Conservation (phyloP, 2,329 filamentous ascomycete genomes). For the Curvularia sp. region DNA sequence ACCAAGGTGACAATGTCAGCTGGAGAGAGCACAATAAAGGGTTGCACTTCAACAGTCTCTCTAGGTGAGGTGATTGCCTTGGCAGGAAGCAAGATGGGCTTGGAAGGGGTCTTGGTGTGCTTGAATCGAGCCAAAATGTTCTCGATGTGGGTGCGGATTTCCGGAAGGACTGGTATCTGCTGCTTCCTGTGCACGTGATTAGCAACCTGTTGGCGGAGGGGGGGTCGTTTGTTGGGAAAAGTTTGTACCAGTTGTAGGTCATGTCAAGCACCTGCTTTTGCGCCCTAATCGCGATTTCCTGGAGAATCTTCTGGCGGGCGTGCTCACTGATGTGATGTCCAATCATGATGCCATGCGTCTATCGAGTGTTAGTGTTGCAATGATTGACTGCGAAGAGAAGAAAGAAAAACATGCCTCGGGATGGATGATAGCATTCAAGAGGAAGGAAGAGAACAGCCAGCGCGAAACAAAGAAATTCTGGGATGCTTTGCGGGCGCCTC, state of each 20-base stretch:
- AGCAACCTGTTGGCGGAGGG: conserved; percentile 31
- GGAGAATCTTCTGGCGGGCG: conserved; percentile 76
- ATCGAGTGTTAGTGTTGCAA: conserved; percentile 42
- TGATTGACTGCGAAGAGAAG: conserved; percentile 6
- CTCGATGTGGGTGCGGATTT: conserved; percentile 73
- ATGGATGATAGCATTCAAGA: conserved; percentile 83
- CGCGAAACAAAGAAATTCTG: conserved; percentile 85
- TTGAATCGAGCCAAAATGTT: conserved; percentile 72
- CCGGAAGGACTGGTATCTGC: conserved; percentile 67
- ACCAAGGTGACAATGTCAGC: conserved; percentile 81
- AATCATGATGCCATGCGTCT: conserved; percentile 71
- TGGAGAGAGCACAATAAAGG: conserved; percentile 79
- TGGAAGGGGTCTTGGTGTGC: conserved; percentile 52
- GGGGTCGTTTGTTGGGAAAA: conserved; percentile 30
- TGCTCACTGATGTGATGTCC: conserved; percentile 94
- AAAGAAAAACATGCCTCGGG: conserved; percentile 71
- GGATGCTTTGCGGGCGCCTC: conserved; percentile 68
- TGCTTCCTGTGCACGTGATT: conserved; percentile 57
- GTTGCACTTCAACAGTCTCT: conserved; percentile 80
- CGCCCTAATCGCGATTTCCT: conserved; percentile 79
- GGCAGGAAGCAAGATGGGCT: conserved; percentile 71
- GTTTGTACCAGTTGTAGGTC: conserved; percentile 71
- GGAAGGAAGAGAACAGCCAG: conserved; percentile 90
- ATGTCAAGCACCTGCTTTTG: conserved; percentile 82
- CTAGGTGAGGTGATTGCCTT: conserved; percentile 75